Evolutionary conservation across 305 asterid genomes (phyloP).

Genomic region (Fraxinus xanthoxyloides): DNA sequence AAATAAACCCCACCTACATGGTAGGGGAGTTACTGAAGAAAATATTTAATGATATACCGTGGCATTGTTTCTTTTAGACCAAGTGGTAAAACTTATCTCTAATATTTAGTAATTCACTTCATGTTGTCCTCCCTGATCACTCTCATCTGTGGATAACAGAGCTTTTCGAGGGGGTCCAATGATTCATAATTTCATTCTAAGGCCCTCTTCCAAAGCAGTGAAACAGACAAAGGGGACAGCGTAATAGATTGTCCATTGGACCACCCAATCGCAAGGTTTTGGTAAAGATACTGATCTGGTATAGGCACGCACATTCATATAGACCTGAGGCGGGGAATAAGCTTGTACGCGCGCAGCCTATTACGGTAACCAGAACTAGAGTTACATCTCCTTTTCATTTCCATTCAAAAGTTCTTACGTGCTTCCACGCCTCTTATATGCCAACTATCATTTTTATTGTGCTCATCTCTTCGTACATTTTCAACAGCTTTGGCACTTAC

Average conservation of each 20-base stretch:
- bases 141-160: constrained; percentile 8
- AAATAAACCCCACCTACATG: not conserved
- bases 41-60: not conserved
- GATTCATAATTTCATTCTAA: constrained; percentile 8
- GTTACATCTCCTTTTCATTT: not conserved
- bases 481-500: constrained; percentile 19
- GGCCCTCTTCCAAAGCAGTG: constrained; percentile 2
- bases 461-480: not conserved
- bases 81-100: not conserved
- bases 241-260: not conserved
- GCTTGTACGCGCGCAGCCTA: not conserved
- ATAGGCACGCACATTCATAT: not conserved
- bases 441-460: not conserved
- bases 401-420: not conserved
- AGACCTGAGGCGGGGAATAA: not conserved
- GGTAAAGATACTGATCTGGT: not conserved
- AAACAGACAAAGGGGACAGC: not conserved
- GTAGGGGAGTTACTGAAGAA: not conserved
- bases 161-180: not conserved
- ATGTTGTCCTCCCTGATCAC: not conserved
- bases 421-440: not conserved
- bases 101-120: constrained; percentile 3
- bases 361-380: not conserved
- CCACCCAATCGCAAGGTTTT: not conserved
- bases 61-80: not conserved